Percentiles rank a stretch among this genome's conserved stretches.
Conservation (phyloP, 139 green algal species). For the Chlorokybus atmophyticus region DNA sequence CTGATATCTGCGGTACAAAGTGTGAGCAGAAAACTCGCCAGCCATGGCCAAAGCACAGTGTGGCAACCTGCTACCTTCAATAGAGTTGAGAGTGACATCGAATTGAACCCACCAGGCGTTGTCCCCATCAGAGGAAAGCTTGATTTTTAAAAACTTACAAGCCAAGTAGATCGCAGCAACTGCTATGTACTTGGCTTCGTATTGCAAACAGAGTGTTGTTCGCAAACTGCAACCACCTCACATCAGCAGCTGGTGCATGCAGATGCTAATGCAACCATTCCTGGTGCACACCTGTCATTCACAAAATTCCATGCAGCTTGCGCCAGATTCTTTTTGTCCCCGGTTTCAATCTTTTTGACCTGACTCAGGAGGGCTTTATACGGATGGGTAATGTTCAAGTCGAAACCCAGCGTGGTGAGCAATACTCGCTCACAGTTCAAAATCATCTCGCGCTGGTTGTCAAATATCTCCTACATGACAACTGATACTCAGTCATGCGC, state of each 20-base stretch:
- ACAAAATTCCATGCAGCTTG: conserved; percentile 42
- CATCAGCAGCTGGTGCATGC: not conserved
- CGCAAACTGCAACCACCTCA: conserved; percentile 19
- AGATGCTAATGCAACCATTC: not conserved
- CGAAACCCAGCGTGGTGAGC: conserved; percentile 34
- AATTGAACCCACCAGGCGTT: no score
- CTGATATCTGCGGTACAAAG: no score
- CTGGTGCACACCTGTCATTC: conserved; percentile 35
- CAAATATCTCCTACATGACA: conserved; percentile 22
- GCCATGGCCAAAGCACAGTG: no score
- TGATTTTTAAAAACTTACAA: conserved; percentile 24
- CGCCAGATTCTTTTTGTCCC: conserved; percentile 20
- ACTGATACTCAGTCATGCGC: not conserved
- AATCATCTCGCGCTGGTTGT: conserved; percentile 27
- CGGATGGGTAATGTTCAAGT: conserved; percentile 36
- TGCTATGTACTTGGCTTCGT: conserved; percentile 21
- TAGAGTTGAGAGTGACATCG: no score
- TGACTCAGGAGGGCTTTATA: conserved; percentile 32
- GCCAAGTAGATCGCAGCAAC: conserved; percentile 27
- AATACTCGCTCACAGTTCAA: conserved; percentile 31
- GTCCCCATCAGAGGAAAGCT: no score
- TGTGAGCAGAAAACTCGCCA: no score
- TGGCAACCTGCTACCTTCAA: no score
- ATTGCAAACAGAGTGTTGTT: conserved; percentile 32
- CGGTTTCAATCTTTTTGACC: not conserved